phyloP scores from a whole-genome alignment of 192 early-diverging fungal species.

The Backusella liffmaniae region DNA sequence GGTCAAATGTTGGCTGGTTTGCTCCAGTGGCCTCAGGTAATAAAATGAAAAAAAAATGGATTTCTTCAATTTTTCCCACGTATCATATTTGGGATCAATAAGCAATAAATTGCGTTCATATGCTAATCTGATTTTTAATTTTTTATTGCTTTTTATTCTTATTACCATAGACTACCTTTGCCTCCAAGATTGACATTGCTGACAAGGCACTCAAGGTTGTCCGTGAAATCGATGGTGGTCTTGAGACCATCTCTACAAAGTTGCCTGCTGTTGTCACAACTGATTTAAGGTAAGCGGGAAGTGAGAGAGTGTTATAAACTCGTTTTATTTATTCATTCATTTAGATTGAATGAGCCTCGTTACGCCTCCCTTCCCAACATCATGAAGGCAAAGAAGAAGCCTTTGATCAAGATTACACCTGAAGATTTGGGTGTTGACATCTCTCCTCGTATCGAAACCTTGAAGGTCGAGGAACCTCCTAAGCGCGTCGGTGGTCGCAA shows the following conservation, averaged over 20 bases:
- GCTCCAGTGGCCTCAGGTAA: slow-evolving; percentile 88
- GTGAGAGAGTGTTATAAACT: neutral
- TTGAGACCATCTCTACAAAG: slow-evolving; percentile 82
- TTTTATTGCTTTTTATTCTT: slow-evolving; percentile 11
- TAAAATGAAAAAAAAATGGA: slow-evolving; percentile 4
- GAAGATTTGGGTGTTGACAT: slow-evolving; percentile 85
- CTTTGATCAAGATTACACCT: slow-evolving; percentile 73
- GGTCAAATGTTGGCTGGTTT: slow-evolving; percentile 99
- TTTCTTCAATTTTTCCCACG: slow-evolving; percentile 14
- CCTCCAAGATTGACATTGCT: slow-evolving; percentile 88
- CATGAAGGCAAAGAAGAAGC: slow-evolving; percentile 99
- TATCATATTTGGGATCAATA: slow-evolving; percentile 9
- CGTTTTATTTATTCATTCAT: no score
- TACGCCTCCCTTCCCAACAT: slow-evolving; percentile 95
- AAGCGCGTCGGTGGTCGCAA: slow-evolving; percentile 90
- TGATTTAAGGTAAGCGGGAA: slow-evolving; percentile 72
- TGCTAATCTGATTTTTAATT: slow-evolving; percentile 10
- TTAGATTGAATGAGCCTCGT: slow-evolving; percentile 88
- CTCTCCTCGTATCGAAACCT: slow-evolving; percentile 75
- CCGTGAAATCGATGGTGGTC: slow-evolving; percentile 96
- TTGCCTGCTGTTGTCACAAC: slow-evolving; percentile 95
- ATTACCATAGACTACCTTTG: slow-evolving; percentile 83
- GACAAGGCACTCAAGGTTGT: slow-evolving; percentile 74
- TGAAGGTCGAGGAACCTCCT: slow-evolving; percentile 91
- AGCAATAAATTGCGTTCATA: neutral